Base-by-base conservation (phyloP, 129 eudicot species). In the Chrysanthemum seticuspe region DNA sequence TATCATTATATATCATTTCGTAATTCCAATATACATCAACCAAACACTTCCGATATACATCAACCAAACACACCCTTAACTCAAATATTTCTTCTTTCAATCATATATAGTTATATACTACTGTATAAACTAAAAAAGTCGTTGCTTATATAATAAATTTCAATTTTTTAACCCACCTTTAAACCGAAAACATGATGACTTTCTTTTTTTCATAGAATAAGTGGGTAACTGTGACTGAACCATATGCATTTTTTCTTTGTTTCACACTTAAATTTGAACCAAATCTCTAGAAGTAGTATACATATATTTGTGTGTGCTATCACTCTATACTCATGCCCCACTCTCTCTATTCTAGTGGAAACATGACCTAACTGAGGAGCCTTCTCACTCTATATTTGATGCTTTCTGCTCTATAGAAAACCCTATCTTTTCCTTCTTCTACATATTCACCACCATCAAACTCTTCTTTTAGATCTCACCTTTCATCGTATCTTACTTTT, bases 301-400 rank as follows among this genome's bases (percentile, higher is more conserved):
- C 64, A 27, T 18, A 18, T 36, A 8, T 21, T 45, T 55, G 31
- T 48, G 56, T 68, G 70, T 68, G 47, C 70, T 69, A 68, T 50
- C 27, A 23, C 19, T 62, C 14, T 64, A 64, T 29, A 6, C 75
- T 59, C 56, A 15, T 76, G 65, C 70, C 81, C 74, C 81, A 76
- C 79, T 54, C 65, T 54, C 74, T 68, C 36, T 29, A 1, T 49
- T 69, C 70, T 77, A 62, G 75, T 69, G 81, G 81, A 77, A 77
- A 77, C 75, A 13, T 68, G 72, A 74, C 54, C 65, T 74, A 44
- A 50, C 18, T 21, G 27, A 76, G 69, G 69, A 68, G 69, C 60
- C 67, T 57, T 47, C 67, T 73, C 73, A 48, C 68, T 50, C 62
- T 62, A 54, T 45, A 34, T 40, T 65, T 78, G 67, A 72, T 75